Conservation (phyloP, 2,329 filamentous ascomycete genomes). For the Microcera coccophila region DNA sequence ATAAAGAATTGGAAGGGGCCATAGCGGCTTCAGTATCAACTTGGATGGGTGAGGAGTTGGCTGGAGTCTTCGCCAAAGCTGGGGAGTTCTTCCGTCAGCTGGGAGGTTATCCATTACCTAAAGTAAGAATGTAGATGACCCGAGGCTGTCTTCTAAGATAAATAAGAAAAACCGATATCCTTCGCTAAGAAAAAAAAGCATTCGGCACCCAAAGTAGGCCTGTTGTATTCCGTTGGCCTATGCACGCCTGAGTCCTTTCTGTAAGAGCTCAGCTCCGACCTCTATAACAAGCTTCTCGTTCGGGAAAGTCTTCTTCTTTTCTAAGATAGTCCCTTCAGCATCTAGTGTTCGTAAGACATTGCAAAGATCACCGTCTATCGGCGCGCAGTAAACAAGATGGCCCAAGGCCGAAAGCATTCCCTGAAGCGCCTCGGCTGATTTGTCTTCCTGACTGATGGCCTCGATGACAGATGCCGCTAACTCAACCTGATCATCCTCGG, state of each 20-base stretch:
- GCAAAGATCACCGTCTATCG: constrained; percentile 67
- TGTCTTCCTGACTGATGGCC: constrained; percentile 56
- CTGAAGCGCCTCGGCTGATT: constrained; percentile 67
- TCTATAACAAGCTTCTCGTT: constrained; percentile 55
- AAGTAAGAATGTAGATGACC: not conserved
- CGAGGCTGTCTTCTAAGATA: not conserved
- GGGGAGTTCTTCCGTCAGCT: constrained; percentile 6
- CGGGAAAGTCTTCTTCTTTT: constrained; percentile 55
- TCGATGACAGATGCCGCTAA: constrained; percentile 77
- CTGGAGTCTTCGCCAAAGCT: constrained; percentile 3
- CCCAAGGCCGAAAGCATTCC: constrained; percentile 75
- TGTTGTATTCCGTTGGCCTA: too few species aligned
- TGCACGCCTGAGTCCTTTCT: constrained; percentile 44
- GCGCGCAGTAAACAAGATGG: constrained; percentile 67
- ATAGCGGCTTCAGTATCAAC: constrained; percentile 1
- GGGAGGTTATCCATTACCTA: constrained; percentile 8
- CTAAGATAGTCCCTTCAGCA: constrained; percentile 59
- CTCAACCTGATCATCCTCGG: constrained; percentile 72
- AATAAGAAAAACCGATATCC: not conserved
- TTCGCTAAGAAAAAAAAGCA: too few species aligned
- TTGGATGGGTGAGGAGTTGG: constrained; percentile 5
- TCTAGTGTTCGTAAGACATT: constrained; percentile 78
- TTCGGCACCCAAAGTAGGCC: too few species aligned
- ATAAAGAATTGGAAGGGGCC: constrained; percentile 5
- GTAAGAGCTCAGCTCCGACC: constrained; percentile 50